Evolutionary conservation across 371 early-diverging fungal species (phyloP).

Genomic region (Mucor sp.): DNA sequence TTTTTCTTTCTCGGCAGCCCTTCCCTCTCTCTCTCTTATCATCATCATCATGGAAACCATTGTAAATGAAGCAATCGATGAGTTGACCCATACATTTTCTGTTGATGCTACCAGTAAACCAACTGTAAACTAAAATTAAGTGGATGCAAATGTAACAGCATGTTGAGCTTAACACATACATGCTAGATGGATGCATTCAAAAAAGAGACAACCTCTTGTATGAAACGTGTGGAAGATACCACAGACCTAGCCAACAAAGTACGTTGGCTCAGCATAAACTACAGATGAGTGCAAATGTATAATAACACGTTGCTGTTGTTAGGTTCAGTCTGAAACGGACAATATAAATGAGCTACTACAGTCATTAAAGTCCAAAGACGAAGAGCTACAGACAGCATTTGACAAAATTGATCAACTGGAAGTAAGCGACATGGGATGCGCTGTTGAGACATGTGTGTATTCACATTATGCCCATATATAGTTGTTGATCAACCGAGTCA

Average conservation of each 20-base stretch:
- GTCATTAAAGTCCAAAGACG: constrained; percentile 21
- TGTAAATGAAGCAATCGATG: constrained; percentile 15
- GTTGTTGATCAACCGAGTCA: constrained; percentile 30
- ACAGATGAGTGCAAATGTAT: not conserved
- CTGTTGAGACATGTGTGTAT: not conserved
- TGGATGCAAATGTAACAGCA: not conserved
- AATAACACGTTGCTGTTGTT: not conserved
- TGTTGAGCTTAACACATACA: not conserved
- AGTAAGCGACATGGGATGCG: constrained; percentile 6
- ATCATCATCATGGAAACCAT: constrained; percentile 12
- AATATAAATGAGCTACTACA: constrained; percentile 10
- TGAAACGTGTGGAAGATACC: constrained; percentile 26
- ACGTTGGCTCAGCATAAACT: not conserved
- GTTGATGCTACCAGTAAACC: constrained; percentile 13
- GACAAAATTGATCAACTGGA: constrained; percentile 46
- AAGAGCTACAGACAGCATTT: constrained; percentile 29
- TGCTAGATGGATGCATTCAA: constrained; percentile 23
- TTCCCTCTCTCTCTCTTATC: not conserved
- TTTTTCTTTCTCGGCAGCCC: not conserved
- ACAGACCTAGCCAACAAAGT: constrained; percentile 25
- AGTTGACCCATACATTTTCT: constrained; percentile 22
- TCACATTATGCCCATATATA: not conserved
- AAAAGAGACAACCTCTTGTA: constrained; percentile 8
- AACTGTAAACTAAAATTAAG: constrained; percentile 11
- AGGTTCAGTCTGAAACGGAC: constrained; percentile 27